Evolutionary conservation across 2,329 filamentous ascomycete species (phyloP).

Genomic region (Cordyceps farinosa): DNA sequence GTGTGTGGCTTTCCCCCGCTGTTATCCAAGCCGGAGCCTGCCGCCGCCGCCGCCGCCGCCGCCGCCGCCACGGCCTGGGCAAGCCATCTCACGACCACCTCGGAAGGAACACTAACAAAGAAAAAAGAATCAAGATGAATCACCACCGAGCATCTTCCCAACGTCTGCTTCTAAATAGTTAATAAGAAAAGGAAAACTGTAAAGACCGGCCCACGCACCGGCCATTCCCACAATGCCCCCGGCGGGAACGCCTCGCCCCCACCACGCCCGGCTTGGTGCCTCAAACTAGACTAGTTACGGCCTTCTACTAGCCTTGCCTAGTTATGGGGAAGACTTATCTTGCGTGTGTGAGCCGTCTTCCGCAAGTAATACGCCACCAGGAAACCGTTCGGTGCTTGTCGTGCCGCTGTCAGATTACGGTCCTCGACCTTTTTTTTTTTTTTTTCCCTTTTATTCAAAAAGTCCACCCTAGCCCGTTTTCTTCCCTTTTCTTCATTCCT

Average conservation of each 20-base stretch:
- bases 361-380: background rate
- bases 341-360: background rate
- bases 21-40: constrained; percentile 1
- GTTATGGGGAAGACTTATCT: background rate
- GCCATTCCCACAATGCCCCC: background rate
- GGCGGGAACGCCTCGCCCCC: constrained; percentile 11
- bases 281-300: background rate
- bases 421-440: background rate
- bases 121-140: background rate
- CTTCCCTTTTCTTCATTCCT: background rate
- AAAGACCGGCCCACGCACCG: background rate
- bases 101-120: background rate
- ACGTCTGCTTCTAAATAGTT: too few relatives aligned
- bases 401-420: constrained; percentile 6
- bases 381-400: background rate
- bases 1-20: background rate
- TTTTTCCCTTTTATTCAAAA: background rate
- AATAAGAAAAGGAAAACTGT: too few relatives aligned
- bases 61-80: too few relatives aligned
- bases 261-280: background rate
- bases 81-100: background rate
- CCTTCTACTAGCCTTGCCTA: background rate
- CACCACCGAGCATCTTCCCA: too few relatives aligned
- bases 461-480: background rate
- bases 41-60: background rate